Conservation (phyloP, 352 stramenopile genomes). For the Blastocystis hominis region DNA sequence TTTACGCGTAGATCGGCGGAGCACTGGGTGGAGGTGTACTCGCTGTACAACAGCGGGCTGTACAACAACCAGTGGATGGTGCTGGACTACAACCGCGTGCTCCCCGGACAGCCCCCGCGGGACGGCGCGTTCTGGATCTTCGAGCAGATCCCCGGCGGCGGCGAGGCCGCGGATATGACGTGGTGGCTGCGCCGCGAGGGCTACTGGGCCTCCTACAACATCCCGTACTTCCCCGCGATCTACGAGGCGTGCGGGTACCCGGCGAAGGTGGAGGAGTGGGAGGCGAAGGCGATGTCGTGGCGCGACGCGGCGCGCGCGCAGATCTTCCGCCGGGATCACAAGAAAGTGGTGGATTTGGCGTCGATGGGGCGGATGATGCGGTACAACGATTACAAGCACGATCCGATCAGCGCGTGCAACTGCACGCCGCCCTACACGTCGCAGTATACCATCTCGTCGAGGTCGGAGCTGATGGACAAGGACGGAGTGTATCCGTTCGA, state of each 20-base stretch:
- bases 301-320: slow-evolving; percentile 63
- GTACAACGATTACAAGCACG: slow-evolving; percentile 66
- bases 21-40: slow-evolving; percentile 65
- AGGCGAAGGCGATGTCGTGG: slow-evolving; percentile 65
- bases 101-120: slow-evolving; percentile 62
- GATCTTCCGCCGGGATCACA: slow-evolving; percentile 67
- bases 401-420: slow-evolving; percentile 65
- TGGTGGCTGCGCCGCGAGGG: slow-evolving; percentile 62
- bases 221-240: slow-evolving; percentile 67
- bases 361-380: slow-evolving; percentile 68
- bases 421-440: slow-evolving; percentile 54
- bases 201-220: slow-evolving; percentile 72
- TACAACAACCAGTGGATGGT: slow-evolving; percentile 75
- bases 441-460: slow-evolving; percentile 38
- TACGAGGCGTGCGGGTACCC: slow-evolving; percentile 66
- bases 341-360: slow-evolving; percentile 62
- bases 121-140: slow-evolving; percentile 64
- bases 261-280: slow-evolving; percentile 58
- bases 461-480: slow-evolving; percentile 32
- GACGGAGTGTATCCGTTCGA: slow-evolving; percentile 61
- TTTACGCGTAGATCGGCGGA: background rate
- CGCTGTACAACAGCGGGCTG: slow-evolving; percentile 68
- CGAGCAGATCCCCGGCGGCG: slow-evolving; percentile 66
- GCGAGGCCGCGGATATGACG: slow-evolving; percentile 66
- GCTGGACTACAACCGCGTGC: slow-evolving; percentile 66